Percentiles rank a stretch among this genome's conserved stretches.
phyloP scores from a whole-genome alignment of 2,329 filamentous ascomycete genomes.

The Beauveria rudraprayagi region DNA sequence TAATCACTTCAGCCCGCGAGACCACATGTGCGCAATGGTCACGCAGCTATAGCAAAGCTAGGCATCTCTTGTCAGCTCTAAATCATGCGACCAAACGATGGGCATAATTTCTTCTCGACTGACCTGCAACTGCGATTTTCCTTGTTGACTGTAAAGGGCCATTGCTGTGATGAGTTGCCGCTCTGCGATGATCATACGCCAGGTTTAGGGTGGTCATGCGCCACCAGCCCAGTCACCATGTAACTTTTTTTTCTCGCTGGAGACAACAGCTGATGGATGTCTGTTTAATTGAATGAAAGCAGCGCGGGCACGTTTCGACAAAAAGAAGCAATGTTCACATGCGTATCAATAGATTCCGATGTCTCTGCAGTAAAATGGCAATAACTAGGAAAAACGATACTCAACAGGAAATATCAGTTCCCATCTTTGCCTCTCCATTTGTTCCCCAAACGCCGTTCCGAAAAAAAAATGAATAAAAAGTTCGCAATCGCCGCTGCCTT shows the following conservation, averaged over 20 bases:
- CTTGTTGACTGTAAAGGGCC: background rate
- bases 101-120: background rate
- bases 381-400: conserved; percentile 7
- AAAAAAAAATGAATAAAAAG: conserved; percentile 6
- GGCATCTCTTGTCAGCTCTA: background rate
- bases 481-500: conserved; percentile 15
- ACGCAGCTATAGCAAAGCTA: background rate
- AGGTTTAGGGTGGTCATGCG: background rate
- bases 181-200: background rate
- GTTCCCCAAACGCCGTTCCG: conserved; percentile 26
- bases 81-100: background rate
- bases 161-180: background rate
- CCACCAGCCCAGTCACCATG: conserved; percentile 8
- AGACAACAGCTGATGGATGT: background rate
- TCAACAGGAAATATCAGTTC: conserved; percentile 15
- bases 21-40: background rate
- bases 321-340: background rate
- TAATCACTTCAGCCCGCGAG: background rate
- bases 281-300: no score
- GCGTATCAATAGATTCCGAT: conserved; percentile 12
- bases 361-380: conserved; percentile 9
- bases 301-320: no score
- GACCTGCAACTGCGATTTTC: background rate
- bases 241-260: conserved; percentile 13
- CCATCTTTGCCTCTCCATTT: conserved; percentile 19